Conservation (phyloP, 1,284 basidiomycete genomes). For the Trametes polyzona region DNA sequence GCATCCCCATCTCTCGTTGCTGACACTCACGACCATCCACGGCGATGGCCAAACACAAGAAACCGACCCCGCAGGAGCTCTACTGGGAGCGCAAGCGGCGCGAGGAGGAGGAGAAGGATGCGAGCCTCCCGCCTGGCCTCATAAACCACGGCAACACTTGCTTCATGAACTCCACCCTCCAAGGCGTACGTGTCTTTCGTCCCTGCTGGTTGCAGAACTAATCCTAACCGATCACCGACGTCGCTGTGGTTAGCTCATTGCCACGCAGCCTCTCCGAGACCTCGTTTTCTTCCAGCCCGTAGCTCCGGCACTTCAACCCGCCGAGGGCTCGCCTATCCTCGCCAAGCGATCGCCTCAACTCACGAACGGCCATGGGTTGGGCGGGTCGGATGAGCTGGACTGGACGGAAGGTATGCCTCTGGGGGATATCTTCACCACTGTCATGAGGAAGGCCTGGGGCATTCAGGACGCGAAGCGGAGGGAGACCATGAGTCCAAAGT, state of each 20-base stretch:
- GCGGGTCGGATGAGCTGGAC: conserved; percentile 51
- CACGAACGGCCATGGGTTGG: conserved; percentile 64
- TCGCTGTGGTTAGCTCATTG: conserved; percentile 59
- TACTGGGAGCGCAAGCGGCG: conserved; percentile 59
- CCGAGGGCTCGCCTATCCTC: conserved; percentile 43
- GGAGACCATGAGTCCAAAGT: conserved; percentile 68
- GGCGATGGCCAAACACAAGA: conserved; percentile 61
- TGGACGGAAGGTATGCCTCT: conserved; percentile 65
- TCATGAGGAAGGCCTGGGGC: conserved; percentile 65
- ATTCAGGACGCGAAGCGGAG: conserved; percentile 53
- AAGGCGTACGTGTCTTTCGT: conserved; percentile 45
- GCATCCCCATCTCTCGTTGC: not conserved
- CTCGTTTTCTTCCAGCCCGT: conserved; percentile 60
- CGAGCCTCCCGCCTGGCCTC: conserved; percentile 73
- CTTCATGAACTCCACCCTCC: conserved; percentile 91
- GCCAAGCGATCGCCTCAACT: conserved; percentile 63
- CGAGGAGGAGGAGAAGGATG: conserved; percentile 63
- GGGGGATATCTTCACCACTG: conserved; percentile 61
- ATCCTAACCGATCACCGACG: not conserved
- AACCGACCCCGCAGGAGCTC: conserved; percentile 60
- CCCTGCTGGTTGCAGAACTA: not conserved
- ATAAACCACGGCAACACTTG: conserved; percentile 91
- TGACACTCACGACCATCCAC: not conserved
- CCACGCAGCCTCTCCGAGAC: conserved; percentile 63
- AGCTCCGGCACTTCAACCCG: conserved; percentile 42